Base-by-base conservation (phyloP, 2,329 filamentous ascomycete species). In the Didymella segeticola region DNA sequence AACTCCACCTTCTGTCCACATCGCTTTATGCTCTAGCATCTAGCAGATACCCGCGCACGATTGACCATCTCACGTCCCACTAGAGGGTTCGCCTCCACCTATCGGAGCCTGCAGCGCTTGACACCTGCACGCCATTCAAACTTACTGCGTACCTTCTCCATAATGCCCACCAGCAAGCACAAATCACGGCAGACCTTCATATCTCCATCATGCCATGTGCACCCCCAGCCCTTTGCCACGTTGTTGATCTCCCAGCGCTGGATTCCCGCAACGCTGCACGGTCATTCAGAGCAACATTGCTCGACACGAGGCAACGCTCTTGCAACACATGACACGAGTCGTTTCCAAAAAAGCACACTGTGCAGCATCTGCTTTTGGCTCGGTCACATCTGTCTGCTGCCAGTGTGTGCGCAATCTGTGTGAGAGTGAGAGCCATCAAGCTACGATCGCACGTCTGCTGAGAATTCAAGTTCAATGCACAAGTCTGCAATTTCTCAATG, bases 171-270 rank as follows among this genome's bases (percentile, higher is more conserved):
- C 12, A 11, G 42, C 37, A 55, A 30, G 46, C 37, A 41, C 27
- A 43, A 42, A 25, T 31, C 15, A 20, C 34, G 15, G 29, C 34
- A 36, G 48, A 27, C 38, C 29, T 17, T 30, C 29, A 29, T 31
- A 11, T 25, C 17, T 27, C 29, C 30, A n/a, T n/a, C n/a, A n/a
- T n/a, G n/a, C n/a, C n/a, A 36, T 49, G 46, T 36, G 55, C 26
- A 48, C 17, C 48, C 47, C 36, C 48, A 53, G 39, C 49, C 47
- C 48, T 56, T 48, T 43, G 43, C 56, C 53, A 59, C 56, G 52
- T 59, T 56, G 48, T 47, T 43, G 34, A 45, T 38, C 47, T 37
- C 38, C 26, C 5, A 14, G 17, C 43, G 36, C 10, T 23, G 26
- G 20, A 38, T 14, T 31, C 33, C 39, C 27, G 51, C 51, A 33